These are phyloP conservation scores for Kurtzmaniella natalensis DNA, from an alignment of 1,139 yeast genomes.

Conservation along the genomic window DNA sequence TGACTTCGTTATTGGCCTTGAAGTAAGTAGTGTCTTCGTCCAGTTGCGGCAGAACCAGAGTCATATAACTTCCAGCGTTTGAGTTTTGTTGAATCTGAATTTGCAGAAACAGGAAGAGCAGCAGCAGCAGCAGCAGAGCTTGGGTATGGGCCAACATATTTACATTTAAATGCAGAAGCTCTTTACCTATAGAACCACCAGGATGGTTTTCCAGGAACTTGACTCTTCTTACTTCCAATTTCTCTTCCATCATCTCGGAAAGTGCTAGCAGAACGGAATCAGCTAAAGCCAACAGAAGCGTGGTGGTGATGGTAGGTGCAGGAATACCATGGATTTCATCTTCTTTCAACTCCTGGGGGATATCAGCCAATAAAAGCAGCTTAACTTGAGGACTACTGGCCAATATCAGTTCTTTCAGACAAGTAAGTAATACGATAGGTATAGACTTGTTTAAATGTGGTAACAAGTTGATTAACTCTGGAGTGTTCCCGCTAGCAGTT, in stretches of 20 bases:
- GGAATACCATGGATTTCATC: slow-evolving; percentile 71
- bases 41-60: slow-evolving; percentile 3
- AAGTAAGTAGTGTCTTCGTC: slow-evolving; percentile 1
- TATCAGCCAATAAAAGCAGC: slow-evolving; percentile 57
- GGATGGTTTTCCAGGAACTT: slow-evolving; percentile 75
- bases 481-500: slow-evolving; percentile 81
- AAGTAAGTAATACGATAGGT: slow-evolving; percentile 62
- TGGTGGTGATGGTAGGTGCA: slow-evolving; percentile 86
- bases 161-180: slow-evolving; percentile 34
- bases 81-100: background rate
- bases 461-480: slow-evolving; percentile 60
- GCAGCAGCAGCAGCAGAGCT: background rate
- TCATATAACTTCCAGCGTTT: slow-evolving; percentile 7
- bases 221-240: slow-evolving; percentile 47
- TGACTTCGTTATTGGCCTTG: too few species aligned
- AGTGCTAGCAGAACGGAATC: slow-evolving; percentile 76
- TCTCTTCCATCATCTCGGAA: slow-evolving; percentile 61
- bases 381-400: slow-evolving; percentile 41
- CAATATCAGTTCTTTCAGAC: slow-evolving; percentile 47
- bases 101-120: background rate
- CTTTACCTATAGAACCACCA: slow-evolving; percentile 83
- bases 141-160: slow-evolving; percentile 10
- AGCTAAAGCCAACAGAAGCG: slow-evolving; percentile 69
- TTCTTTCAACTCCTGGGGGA: slow-evolving; percentile 58
- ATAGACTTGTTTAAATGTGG: slow-evolving; percentile 53